phyloP scores from a whole-genome alignment of 805 yeast genomes.

The Saccharomycopsis lassenensis region DNA sequence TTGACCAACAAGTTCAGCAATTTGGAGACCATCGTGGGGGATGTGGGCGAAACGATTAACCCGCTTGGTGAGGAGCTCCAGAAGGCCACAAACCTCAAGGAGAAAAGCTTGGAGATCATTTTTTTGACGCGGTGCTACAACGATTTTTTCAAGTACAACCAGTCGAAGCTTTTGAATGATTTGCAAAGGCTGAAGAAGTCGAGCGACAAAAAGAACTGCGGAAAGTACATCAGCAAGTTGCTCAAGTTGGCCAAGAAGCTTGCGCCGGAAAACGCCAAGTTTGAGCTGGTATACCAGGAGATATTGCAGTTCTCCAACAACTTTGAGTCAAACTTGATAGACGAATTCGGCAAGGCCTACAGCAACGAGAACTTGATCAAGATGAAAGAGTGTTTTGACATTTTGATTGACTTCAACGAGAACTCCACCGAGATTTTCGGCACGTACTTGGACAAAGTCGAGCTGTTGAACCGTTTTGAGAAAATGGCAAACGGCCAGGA shows the following conservation, averaged over 20 bases:
- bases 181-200: constrained; percentile 35
- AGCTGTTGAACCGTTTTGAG: constrained; percentile 48
- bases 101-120: constrained; percentile 60
- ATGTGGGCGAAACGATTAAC: constrained; percentile 46
- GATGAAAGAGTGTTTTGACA: constrained; percentile 66
- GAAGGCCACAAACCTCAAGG: constrained; percentile 59
- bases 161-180: constrained; percentile 44
- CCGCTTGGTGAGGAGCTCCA: constrained; percentile 64
- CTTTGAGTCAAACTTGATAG: constrained; percentile 63
- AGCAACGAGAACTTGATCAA: constrained; percentile 54
- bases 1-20: constrained; percentile 37
- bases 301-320: constrained; percentile 65
- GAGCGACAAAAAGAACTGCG: constrained; percentile 55
- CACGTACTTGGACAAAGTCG: constrained; percentile 71
- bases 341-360: constrained; percentile 65
- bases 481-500: constrained; percentile 19
- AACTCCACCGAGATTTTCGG: constrained; percentile 67
- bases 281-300: constrained; percentile 25
- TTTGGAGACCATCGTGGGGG: constrained; percentile 42
- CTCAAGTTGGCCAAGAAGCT: constrained; percentile 14
- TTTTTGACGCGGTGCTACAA: constrained; percentile 68
- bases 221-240: constrained; percentile 25
- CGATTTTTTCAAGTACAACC: constrained; percentile 49
- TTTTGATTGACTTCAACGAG: constrained; percentile 71
- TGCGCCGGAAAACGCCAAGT: constrained; percentile 3